Conservation (phyloP, 2,329 filamentous ascomycete genomes). For the Aquanectria penicillioides region DNA sequence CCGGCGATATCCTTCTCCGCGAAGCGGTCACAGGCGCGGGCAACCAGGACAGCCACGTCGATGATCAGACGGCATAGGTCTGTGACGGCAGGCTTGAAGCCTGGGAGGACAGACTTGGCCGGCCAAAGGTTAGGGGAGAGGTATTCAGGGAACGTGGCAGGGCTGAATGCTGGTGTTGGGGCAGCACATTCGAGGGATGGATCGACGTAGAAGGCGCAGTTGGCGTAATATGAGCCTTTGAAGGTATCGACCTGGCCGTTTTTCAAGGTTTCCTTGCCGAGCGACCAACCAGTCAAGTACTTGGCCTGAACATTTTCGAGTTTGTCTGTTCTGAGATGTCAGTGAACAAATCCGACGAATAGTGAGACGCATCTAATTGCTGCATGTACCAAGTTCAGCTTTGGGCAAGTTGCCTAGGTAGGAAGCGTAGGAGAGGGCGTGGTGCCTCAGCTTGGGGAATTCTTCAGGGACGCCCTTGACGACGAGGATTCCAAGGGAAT, state of each 20-base stretch:
- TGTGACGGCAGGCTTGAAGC: slow-evolving; percentile 79
- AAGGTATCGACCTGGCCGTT: slow-evolving; percentile 81
- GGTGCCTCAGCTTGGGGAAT: slow-evolving; percentile 77
- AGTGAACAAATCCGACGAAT: not conserved
- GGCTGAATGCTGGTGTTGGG: slow-evolving; percentile 67
- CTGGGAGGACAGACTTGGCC: slow-evolving; percentile 71
- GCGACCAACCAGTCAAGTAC: slow-evolving; percentile 80
- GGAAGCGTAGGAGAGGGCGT: slow-evolving; percentile 85
- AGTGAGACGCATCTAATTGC: not conserved
- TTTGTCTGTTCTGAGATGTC: slow-evolving; percentile 51
- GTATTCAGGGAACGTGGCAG: slow-evolving; percentile 83
- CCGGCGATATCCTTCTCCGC: slow-evolving; percentile 80
- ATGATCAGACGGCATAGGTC: slow-evolving; percentile 86
- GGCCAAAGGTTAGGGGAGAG: slow-evolving; percentile 94
- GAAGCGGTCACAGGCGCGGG: slow-evolving; percentile 88
- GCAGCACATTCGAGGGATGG: slow-evolving; percentile 68
- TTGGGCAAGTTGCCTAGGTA: slow-evolving; percentile 85
- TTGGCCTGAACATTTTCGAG: slow-evolving; percentile 70
- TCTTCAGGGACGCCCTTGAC: slow-evolving; percentile 83
- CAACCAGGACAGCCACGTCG: slow-evolving; percentile 88
- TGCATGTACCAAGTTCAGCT: slow-evolving; percentile 70
- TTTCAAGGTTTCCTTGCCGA: slow-evolving; percentile 83
- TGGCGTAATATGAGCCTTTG: slow-evolving; percentile 87
- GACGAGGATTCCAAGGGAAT: slow-evolving; percentile 91
- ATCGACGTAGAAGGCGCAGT: slow-evolving; percentile 81